Base-by-base conservation (phyloP, 768 basidiomycete species). In the Hypsizygus marmoreus region DNA sequence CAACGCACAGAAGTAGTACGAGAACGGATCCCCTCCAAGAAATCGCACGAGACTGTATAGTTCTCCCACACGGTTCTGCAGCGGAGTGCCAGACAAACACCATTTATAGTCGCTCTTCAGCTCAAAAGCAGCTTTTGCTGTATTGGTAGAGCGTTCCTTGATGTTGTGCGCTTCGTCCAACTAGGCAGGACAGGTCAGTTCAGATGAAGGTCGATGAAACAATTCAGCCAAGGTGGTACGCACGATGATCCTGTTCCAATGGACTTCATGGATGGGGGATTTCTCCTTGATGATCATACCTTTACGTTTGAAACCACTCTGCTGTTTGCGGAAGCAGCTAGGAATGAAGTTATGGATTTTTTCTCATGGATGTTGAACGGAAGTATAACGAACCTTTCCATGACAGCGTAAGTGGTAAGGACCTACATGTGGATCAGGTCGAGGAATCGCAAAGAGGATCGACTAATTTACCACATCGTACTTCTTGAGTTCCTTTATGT, bases 11-110 rank as follows among this genome's bases (percentile, higher is more conserved):
- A 92, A 95, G 68, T 95, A 95, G 66, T 79, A 89, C 3, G 91
- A 85, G 62, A 91, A 94, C 0, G 91, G 92, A 63, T 94, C 90
- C 22, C 90, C 91, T n/a, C 92, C 92, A 40, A 95, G 66, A 71
- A 97, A 97, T 50, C 90, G 76, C 34, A 97, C 81, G 31, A 97
- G 78, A 64, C 94, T 97, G 70, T 99, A 99, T 39, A 99, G 69
- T 63, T 99, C 97, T 53, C 97, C 97, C n/a, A 99, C 97, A 54
- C 97, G 86, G 60, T 97, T 97, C 65, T 99, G 95, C 7, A 99
- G 72, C 0, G 95, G 95, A 5, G 95, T 97, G 4, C 95, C 95
- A 24, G 94, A 97, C 22, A 99, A 73, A 68, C 97, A 99, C 97
- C 97, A 99, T 49, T 82, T 83, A 54, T 81, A 91, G 38, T 79